Evolutionary conservation across 1,284 basidiomycete species (phyloP).

Genomic region (Bjerkandera adusta): DNA sequence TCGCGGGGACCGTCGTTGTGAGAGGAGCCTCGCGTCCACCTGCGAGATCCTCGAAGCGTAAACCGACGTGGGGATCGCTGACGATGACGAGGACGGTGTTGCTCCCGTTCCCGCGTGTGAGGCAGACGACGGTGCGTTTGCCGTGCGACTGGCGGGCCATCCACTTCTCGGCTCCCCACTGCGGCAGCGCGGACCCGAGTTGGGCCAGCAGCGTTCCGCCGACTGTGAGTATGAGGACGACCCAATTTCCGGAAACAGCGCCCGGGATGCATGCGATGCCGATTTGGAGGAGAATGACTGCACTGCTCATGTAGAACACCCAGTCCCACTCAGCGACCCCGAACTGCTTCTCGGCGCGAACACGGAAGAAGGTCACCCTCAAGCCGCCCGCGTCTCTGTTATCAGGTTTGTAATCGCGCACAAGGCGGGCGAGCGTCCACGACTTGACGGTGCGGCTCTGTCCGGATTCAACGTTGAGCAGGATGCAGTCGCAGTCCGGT

Average conservation of each 20-base stretch:
- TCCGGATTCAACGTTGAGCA: neutral
- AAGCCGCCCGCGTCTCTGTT: too few relatives aligned
- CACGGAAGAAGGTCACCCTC: conserved; percentile 22
- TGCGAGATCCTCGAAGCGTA: conserved; percentile 32
- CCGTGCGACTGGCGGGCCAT: conserved; percentile 19
- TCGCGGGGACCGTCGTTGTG: conserved; percentile 12
- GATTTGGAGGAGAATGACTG: conserved; percentile 27
- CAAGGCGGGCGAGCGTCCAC: neutral
- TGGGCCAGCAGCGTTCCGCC: conserved; percentile 27
- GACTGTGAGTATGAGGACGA: conserved; percentile 28
- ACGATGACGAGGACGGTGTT: conserved; percentile 31
- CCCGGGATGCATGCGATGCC: conserved; percentile 28
- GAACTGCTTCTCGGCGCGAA: conserved; percentile 7
- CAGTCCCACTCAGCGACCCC: conserved; percentile 28
- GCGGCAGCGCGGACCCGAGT: conserved; percentile 25
- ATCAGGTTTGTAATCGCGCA: neutral
- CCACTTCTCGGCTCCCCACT: conserved; percentile 33
- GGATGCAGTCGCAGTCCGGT: neutral
- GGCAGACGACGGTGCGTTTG: conserved; percentile 24
- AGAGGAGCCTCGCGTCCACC: conserved; percentile 17
- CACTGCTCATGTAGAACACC: conserved; percentile 27
- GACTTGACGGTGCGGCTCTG: neutral
- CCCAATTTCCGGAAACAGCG: conserved; percentile 25
- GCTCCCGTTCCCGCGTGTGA: conserved; percentile 32
- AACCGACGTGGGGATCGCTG: conserved; percentile 21